Evolutionary conservation across 1,284 basidiomycete species (phyloP).

Genomic region (Melampsora americana): DNA sequence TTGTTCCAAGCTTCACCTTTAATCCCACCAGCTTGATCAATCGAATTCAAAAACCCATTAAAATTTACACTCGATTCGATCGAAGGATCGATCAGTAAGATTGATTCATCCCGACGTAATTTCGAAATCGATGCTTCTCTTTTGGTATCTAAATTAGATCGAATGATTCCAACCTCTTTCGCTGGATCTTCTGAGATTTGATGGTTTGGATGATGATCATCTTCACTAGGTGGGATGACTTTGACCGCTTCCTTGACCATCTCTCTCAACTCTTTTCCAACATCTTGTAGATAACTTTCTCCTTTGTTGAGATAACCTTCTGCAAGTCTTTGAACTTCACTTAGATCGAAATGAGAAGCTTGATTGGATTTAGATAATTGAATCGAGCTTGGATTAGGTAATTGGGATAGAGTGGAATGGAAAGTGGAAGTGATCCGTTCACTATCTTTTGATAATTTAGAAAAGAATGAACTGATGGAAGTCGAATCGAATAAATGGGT

Average conservation of each 20-base stretch:
- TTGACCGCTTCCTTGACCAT: constrained; percentile 34
- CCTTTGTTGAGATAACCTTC: constrained; percentile 26
- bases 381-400: constrained; percentile 6
- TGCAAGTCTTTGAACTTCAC: constrained; percentile 34
- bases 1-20: constrained; percentile 30
- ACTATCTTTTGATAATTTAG: constrained; percentile 20
- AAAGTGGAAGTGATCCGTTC: constrained; percentile 5
- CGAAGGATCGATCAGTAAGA: constrained; percentile 4
- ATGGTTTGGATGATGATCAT: constrained; percentile 27
- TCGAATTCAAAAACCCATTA: not conserved
- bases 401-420: constrained; percentile 15
- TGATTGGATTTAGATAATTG: not conserved
- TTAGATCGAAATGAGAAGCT: no score
- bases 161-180: not conserved
- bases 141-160: constrained; percentile 16
- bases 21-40: constrained; percentile 23
- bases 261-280: constrained; percentile 28
- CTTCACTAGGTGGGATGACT: constrained; percentile 30
- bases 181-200: no score
- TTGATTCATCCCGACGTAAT: constrained; percentile 14
- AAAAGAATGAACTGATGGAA: constrained; percentile 15
- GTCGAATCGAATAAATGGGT: not conserved
- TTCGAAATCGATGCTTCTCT: constrained; percentile 19
- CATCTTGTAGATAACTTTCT: constrained; percentile 31
- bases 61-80: not conserved